Conservation (phyloP, 805 yeast genomes). For the Saturnispora gosingensis region DNA sequence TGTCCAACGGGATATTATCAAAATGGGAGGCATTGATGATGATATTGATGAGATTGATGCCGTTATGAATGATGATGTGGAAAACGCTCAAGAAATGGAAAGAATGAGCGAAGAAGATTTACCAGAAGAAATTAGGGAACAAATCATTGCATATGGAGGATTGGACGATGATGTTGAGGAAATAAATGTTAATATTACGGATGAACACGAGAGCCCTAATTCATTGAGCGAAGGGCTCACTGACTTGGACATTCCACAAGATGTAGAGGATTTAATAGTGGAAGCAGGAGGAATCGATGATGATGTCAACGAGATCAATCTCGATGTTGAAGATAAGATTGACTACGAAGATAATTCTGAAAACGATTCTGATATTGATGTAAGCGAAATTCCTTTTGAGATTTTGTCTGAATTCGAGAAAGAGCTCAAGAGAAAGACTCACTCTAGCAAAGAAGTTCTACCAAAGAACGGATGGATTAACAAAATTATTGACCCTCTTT, state of each 20-base stretch:
- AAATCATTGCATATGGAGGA: constrained; percentile 1
- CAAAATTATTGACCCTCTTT: constrained; percentile 1
- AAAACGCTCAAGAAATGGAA: background rate
- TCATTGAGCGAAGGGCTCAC: background rate
- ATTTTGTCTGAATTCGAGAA: background rate
- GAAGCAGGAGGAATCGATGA: constrained; percentile 1
- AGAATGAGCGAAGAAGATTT: background rate
- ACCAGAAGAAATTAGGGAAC: constrained; percentile 1
- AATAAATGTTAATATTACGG: background rate
- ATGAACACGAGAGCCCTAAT: background rate
- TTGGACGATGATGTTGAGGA: constrained; percentile 5
- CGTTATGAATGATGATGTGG: background rate
- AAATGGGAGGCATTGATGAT: constrained; percentile 1
- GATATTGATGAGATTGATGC: constrained; percentile 1
- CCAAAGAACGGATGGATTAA: background rate
- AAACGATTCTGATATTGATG: constrained; percentile 1
- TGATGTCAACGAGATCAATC: background rate
- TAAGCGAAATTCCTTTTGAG: background rate
- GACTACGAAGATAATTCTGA: constrained; percentile 4
- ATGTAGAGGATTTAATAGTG: constrained; percentile 1
- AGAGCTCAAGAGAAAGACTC: background rate
- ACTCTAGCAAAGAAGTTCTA: background rate
- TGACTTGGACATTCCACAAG: background rate
- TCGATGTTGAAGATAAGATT: background rate
- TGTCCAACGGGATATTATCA: background rate